phyloP scores from a whole-genome alignment of 768 basidiomycete genomes.

The Asterophora parasitica region DNA sequence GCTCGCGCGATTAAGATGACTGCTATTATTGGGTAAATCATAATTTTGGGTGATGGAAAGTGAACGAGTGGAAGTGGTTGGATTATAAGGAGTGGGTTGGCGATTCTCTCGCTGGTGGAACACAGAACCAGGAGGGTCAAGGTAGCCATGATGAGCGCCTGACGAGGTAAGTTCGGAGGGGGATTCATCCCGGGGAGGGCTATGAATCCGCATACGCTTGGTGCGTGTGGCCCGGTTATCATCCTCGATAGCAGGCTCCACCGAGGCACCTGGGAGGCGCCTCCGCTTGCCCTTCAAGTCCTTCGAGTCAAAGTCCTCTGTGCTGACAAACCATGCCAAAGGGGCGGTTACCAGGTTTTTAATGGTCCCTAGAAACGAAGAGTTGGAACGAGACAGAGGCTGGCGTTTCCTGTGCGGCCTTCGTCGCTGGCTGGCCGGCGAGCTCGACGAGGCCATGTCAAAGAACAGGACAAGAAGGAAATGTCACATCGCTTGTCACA shows the following conservation, averaged over 20 bases:
- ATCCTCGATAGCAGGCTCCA: constrained; percentile 28
- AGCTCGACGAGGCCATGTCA: constrained; percentile 31
- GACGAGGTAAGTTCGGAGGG: constrained; percentile 20
- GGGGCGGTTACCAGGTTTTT: constrained; percentile 65
- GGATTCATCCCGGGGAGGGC: constrained; percentile 38
- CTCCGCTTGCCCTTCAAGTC: constrained; percentile 54
- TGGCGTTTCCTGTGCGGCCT: constrained; percentile 24
- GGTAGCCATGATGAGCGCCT: constrained; percentile 31
- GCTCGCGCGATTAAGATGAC: constrained; percentile 29
- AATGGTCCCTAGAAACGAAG: constrained; percentile 57
- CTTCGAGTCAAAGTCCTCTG: constrained; percentile 44
- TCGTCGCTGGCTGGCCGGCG: constrained; percentile 24
- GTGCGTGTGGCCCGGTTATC: constrained; percentile 29
- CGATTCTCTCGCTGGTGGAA: constrained; percentile 29
- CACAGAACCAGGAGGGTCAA: constrained; percentile 49
- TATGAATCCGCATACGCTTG: constrained; percentile 52
- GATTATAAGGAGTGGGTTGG: constrained; percentile 18
- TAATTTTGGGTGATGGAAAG: constrained; percentile 26
- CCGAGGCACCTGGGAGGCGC: constrained; percentile 30
- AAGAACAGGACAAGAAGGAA: constrained; percentile 27
- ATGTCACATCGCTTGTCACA: constrained; percentile 17
- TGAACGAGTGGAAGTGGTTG: constrained; percentile 20
- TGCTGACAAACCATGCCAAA: constrained; percentile 50
- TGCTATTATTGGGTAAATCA: constrained; percentile 25
- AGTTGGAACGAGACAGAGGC: constrained; percentile 46